phyloP scores from a whole-genome alignment of 1,284 basidiomycete genomes.

The Somion occarium region DNA sequence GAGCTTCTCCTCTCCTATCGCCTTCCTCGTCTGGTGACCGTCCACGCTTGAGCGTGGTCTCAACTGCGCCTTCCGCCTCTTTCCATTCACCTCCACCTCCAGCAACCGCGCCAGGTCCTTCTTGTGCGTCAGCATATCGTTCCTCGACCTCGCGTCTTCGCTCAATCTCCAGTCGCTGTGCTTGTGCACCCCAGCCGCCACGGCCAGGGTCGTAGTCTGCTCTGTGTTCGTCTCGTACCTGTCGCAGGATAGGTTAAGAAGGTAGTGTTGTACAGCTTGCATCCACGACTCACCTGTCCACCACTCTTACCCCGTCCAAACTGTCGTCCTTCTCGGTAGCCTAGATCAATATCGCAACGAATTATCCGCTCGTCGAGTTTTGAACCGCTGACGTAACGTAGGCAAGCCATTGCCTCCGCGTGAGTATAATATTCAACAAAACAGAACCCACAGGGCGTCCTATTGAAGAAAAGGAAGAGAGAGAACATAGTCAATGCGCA shows the following conservation, averaged over 20 bases:
- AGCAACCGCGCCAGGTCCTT: conserved; percentile 76
- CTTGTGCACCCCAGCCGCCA: conserved; percentile 95
- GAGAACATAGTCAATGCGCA: neutral
- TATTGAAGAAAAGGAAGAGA: conserved; percentile 36
- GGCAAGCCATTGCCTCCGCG: conserved; percentile 86
- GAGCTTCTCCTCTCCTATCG: conserved; percentile 41
- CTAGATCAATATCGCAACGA: conserved; percentile 96
- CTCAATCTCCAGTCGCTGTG: conserved; percentile 74
- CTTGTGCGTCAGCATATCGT: conserved; percentile 82
- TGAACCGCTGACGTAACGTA: conserved; percentile 94
- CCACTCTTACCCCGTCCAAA: conserved; percentile 97
- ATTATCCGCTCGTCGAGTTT: conserved; percentile 99
- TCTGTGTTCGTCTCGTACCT: conserved; percentile 90
- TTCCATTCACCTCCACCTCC: conserved; percentile 85
- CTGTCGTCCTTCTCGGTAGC: conserved; percentile 95
- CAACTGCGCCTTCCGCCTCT: conserved; percentile 42
- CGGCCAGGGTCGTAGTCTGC: conserved; percentile 96
- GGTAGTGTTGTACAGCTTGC: neutral
- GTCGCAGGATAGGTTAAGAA: neutral
- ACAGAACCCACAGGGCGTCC: conserved; percentile 98
- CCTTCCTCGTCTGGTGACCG: conserved; percentile 70
- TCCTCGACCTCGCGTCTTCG: conserved; percentile 82
- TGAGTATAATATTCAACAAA: conserved; percentile 99
- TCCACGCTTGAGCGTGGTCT: conserved; percentile 51
- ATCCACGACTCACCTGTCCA: conserved; percentile 71